These are phyloP conservation scores for Filobasidium uniguttulatum DNA, from an alignment of 1,284 basidiomycete genomes.

Conservation along the genomic window DNA sequence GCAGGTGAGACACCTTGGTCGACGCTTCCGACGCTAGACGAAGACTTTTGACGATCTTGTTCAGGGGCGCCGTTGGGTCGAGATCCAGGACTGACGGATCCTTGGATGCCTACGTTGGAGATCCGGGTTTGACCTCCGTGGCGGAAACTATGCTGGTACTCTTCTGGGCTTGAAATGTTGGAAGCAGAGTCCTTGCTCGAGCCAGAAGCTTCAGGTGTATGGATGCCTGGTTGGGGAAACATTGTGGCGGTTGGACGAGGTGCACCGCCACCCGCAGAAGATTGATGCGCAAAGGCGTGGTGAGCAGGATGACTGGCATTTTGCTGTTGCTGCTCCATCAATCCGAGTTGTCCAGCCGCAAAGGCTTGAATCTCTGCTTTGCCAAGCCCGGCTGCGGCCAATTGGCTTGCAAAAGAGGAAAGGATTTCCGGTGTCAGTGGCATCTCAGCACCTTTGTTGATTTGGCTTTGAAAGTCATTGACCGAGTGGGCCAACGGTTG, in stretches of 20 bases:
- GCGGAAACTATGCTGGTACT: not conserved
- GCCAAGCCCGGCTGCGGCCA: not conserved
- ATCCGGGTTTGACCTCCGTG: not conserved
- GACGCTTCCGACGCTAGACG: not conserved
- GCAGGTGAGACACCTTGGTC: not conserved
- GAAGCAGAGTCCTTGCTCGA: not conserved
- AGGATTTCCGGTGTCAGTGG: not conserved
- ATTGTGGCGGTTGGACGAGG: not conserved
- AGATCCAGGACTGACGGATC: not conserved
- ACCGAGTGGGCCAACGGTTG: not conserved
- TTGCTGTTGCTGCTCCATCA: not conserved
- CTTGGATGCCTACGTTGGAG: not conserved
- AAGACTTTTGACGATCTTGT: not conserved
- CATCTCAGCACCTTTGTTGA: not conserved
- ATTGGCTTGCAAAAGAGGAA: not conserved
- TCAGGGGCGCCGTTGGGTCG: not conserved
- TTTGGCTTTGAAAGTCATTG: not conserved
- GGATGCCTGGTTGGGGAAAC: constrained; percentile 9
- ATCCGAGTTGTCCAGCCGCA: not conserved
- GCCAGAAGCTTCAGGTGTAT: constrained; percentile 11
- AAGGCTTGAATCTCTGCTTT: not conserved
- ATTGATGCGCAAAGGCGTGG: not conserved
- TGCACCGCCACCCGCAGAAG: not conserved
- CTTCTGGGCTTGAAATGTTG: not conserved
- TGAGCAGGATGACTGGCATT: not conserved